Evolutionary conservation across 257 asterid genomes (phyloP).

Genomic region (Eustoma russellianum): DNA sequence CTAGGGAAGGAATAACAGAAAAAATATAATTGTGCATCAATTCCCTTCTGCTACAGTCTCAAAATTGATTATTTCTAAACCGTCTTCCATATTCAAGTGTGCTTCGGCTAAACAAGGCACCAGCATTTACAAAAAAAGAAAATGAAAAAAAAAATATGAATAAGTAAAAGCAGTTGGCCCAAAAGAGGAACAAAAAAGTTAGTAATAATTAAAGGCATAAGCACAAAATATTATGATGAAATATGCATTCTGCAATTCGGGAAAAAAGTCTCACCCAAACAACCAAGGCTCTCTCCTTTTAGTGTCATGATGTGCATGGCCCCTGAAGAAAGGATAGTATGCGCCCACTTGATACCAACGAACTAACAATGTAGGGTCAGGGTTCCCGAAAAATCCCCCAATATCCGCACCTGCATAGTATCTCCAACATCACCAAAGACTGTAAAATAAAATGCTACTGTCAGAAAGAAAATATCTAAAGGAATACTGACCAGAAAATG

Average conservation of each 20-base stretch:
- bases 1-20: no score
- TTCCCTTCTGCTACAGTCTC: no score
- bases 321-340: conserved; percentile 95
- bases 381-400: conserved; percentile 99
- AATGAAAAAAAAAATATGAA: no score
- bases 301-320: conserved; percentile 98
- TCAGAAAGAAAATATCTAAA: conserved; percentile 3
- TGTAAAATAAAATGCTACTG: conserved; percentile 2
- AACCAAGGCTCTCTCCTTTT: conserved; percentile 97
- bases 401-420: conserved; percentile 74
- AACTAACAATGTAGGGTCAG: conserved; percentile 77
- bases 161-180: no score
- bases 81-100: no score
- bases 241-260: neutral
- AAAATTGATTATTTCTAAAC: no score
- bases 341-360: conserved; percentile 99
- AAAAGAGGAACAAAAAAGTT: no score
- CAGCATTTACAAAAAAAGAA: no score
- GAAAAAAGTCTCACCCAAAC: conserved; percentile 61
- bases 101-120: no score
- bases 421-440: conserved; percentile 9
- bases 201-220: no score
- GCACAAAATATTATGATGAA: no score
- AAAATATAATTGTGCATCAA: no score
- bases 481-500: conserved; percentile 66